phyloP scores from a whole-genome alignment of 148 eudicot genomes.

The Vaccinium corymbosum region DNA sequence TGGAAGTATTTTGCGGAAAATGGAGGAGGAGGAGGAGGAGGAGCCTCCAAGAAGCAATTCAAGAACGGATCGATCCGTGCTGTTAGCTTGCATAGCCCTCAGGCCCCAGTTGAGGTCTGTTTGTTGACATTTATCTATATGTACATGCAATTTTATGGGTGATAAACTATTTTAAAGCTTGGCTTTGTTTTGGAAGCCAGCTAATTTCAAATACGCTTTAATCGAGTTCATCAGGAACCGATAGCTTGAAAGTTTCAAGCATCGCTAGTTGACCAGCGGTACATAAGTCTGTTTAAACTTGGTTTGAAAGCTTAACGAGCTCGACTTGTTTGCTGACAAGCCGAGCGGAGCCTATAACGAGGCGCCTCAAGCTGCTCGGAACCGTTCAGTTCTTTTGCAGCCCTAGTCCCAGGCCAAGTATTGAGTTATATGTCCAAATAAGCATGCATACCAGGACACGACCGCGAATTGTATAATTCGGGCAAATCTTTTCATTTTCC shows the following conservation, averaged over 20 bases:
- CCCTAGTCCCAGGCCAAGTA: background rate
- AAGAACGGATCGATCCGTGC: constrained; percentile 63
- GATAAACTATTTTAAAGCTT: too few relatives aligned
- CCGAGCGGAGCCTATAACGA: too few relatives aligned
- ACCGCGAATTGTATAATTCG: background rate
- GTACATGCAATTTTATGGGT: background rate
- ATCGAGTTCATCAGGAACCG: too few relatives aligned
- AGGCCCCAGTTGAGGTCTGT: constrained; percentile 65
- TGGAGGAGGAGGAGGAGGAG: constrained; percentile 12
- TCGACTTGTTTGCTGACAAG: too few relatives aligned
- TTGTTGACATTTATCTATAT: background rate
- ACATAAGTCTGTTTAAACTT: too few relatives aligned
- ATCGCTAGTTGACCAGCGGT: too few relatives aligned
- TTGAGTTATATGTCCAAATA: background rate
- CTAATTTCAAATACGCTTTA: too few relatives aligned
- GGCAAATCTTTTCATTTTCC: background rate
- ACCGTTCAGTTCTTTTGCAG: too few relatives aligned
- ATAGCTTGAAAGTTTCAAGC: too few relatives aligned
- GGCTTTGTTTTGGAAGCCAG: too few relatives aligned
- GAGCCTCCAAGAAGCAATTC: constrained; percentile 9
- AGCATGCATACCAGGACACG: background rate
- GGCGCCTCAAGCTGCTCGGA: too few relatives aligned
- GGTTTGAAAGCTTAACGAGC: too few relatives aligned
- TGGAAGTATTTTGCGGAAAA: constrained; percentile 59
- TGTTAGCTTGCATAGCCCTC: constrained; percentile 72